A percentile compares a stretch with the other conserved stretches of the same genome.
Evolutionary conservation across 805 yeast species (phyloP).

Genomic region (Blastobotrys peoriensis): DNA sequence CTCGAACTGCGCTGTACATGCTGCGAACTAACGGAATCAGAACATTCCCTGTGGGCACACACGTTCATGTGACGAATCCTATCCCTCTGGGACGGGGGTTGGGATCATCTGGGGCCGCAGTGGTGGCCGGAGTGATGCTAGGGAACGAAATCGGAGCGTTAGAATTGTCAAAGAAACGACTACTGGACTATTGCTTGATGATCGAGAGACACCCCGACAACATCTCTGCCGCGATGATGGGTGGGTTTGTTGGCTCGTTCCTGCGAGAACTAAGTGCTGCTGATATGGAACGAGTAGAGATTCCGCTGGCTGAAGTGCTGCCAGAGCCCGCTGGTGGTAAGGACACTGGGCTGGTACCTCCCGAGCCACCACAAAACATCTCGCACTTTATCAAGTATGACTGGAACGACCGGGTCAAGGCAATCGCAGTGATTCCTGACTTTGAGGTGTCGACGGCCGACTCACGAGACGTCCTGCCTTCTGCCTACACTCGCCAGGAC

Average conservation of each 20-base stretch:
- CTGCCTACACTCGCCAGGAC: conserved; percentile 69
- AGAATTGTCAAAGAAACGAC: conserved; percentile 65
- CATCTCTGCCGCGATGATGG: conserved; percentile 98
- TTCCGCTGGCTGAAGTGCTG: conserved; percentile 78
- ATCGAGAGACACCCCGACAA: conserved; percentile 98
- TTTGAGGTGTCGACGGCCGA: conserved; percentile 93
- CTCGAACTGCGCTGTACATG: conserved; percentile 89
- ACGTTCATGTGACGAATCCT: conserved; percentile 75
- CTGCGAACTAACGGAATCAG: conserved; percentile 74
- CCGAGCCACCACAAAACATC: conserved; percentile 76
- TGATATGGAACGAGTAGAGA: conserved; percentile 69
- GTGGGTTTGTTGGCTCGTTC: conserved; percentile 96
- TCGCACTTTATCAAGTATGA: conserved; percentile 85
- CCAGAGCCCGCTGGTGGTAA: conserved; percentile 71
- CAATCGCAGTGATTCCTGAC: conserved; percentile 87
- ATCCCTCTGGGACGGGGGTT: conserved; percentile 96
- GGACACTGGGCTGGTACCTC: conserved; percentile 63
- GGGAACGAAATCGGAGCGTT: conserved; percentile 81
- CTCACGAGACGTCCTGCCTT: conserved; percentile 85
- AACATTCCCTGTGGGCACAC: conserved; percentile 79
- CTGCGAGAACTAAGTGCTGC: conserved; percentile 69
- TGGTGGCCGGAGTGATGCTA: conserved; percentile 89
- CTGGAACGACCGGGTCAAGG: conserved; percentile 77
- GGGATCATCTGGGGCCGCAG: conserved; percentile 98
- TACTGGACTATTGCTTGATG: conserved; percentile 93